Conservation (phyloP, 495 filamentous ascomycete species). For the Lentithecium fluviatile region DNA sequence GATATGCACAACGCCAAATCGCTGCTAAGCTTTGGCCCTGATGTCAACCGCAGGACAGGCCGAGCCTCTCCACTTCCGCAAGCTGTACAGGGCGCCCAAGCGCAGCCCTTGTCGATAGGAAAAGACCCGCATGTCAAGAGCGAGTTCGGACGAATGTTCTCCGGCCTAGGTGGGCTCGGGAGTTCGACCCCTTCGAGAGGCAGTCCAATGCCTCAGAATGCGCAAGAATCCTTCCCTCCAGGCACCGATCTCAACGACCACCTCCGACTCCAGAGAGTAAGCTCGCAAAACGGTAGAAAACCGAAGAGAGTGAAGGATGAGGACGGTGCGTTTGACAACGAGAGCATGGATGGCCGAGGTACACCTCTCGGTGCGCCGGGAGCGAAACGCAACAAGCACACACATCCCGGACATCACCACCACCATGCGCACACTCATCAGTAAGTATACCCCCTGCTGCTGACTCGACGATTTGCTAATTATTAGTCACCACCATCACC, state of each 20-base stretch:
- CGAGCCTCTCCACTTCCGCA: slow-evolving; percentile 79
- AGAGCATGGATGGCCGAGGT: slow-evolving; percentile 57
- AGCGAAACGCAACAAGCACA: slow-evolving; percentile 48
- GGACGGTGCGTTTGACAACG: slow-evolving; percentile 54
- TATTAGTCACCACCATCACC: slow-evolving; percentile 66
- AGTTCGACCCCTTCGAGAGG: slow-evolving; percentile 55
- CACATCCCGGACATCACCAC: slow-evolving; percentile 48
- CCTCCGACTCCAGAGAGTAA: slow-evolving; percentile 36
- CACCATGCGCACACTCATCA: slow-evolving; percentile 46
- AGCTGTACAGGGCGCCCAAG: slow-evolving; percentile 88
- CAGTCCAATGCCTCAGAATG: slow-evolving; percentile 49
- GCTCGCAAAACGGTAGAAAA: slow-evolving; percentile 58
- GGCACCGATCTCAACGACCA: slow-evolving; percentile 15
- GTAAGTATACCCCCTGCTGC: slow-evolving; percentile 38
- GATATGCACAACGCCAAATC: slow-evolving; percentile 35
- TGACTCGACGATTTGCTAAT: slow-evolving; percentile 17
- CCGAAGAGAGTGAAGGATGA: slow-evolving; percentile 56
- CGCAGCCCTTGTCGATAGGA: slow-evolving; percentile 67
- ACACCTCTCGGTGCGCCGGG: slow-evolving; percentile 55
- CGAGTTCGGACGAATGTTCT: slow-evolving; percentile 88
- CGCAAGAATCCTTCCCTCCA: slow-evolving; percentile 15
- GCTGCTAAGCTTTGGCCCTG: slow-evolving; percentile 57
- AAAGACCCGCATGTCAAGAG: slow-evolving; percentile 85
- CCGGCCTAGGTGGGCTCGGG: slow-evolving; percentile 82
- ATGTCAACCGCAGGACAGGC: slow-evolving; percentile 61